Conservation (phyloP, 495 filamentous ascomycete genomes). For the Aspergillus ostianus region DNA sequence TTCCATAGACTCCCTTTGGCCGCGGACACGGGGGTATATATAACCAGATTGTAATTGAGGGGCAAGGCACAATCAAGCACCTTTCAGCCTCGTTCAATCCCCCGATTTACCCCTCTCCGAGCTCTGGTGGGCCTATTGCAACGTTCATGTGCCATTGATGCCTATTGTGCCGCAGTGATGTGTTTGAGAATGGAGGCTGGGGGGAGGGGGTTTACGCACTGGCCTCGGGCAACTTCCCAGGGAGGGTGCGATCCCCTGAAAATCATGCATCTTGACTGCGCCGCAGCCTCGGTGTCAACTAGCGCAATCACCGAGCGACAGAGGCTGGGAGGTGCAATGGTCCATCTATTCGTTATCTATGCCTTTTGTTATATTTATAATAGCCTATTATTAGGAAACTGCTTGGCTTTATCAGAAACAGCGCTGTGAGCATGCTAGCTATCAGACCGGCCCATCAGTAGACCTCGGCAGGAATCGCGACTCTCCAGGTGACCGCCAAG, state of each 20-base stretch:
- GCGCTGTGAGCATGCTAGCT: constrained; percentile 1
- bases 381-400: neutral
- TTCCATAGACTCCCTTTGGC: neutral
- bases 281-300: neutral
- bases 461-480: too few relatives aligned
- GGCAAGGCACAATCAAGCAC: neutral
- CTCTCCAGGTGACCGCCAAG: too few relatives aligned
- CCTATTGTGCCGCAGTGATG: neutral
- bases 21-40: neutral
- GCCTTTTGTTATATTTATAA: constrained; percentile 3
- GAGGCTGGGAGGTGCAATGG: neutral
- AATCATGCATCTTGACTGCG: neutral
- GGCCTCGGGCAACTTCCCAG: neutral
- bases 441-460: neutral
- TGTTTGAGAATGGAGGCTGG: neutral
- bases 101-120: neutral
- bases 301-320: neutral
- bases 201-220: too few relatives aligned
- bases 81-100: neutral
- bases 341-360: neutral
- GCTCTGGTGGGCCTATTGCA: neutral
- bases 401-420: constrained; percentile 1
- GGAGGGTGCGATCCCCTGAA: neutral
- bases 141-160: neutral
- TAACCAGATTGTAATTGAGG: neutral